phyloP scores from a whole-genome alignment of 2,329 filamentous ascomycete species.

The Microcyclosporella mali region DNA sequence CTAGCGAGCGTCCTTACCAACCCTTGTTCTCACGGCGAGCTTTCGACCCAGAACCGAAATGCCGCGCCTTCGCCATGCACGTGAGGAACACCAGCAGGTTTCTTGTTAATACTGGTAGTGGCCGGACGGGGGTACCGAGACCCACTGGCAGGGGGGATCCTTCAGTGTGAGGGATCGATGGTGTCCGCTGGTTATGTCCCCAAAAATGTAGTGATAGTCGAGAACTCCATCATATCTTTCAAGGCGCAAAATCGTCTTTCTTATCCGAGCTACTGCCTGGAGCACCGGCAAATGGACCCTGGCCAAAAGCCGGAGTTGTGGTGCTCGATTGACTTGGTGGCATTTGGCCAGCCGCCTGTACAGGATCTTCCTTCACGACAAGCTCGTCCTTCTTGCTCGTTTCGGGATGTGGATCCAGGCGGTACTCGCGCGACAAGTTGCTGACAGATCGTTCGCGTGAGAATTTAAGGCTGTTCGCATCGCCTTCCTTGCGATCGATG shows the following conservation, averaged over 20 bases:
- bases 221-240: background rate
- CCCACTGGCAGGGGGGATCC: too few species aligned
- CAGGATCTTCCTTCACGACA: constrained; percentile 37
- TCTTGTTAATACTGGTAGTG: too few species aligned
- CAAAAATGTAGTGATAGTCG: background rate
- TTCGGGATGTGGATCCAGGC: constrained; percentile 45
- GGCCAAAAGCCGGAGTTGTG: constrained; percentile 40
- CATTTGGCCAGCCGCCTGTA: constrained; percentile 28
- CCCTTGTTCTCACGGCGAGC: too few species aligned
- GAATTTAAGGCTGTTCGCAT: constrained; percentile 22
- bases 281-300: constrained; percentile 39
- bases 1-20: too few species aligned
- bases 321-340: constrained; percentile 41
- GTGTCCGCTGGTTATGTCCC: background rate
- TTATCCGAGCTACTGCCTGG: constrained; percentile 27
- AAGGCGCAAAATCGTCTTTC: constrained; percentile 33
- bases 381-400: constrained; percentile 45
- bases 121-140: too few species aligned
- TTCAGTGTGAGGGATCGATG: too few species aligned
- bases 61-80: too few species aligned
- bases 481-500: constrained; percentile 47
- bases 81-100: too few species aligned
- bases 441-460: constrained; percentile 26
- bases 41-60: too few species aligned
- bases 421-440: constrained; percentile 28